These are phyloP conservation scores for Pestalotiopsis sp. DNA, from an alignment of 2,329 filamentous ascomycete species.

Conservation along the genomic window DNA sequence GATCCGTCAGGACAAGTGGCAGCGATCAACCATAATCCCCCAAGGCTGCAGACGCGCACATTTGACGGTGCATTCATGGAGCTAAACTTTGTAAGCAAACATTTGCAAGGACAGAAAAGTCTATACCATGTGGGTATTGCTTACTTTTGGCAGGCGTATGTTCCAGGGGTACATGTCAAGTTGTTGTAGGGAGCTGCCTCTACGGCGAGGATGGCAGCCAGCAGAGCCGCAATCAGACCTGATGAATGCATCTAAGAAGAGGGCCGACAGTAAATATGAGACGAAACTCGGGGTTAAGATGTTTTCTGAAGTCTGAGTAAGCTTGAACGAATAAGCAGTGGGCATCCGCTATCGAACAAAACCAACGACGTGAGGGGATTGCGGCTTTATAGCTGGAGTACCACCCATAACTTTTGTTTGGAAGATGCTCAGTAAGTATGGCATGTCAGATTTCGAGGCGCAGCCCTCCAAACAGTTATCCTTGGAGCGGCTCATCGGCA, in stretches of 20 bases:
- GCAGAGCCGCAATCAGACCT: background rate
- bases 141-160: slow-evolving; percentile 12
- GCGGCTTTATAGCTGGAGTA: no score
- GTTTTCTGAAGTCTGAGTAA: no score
- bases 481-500: background rate
- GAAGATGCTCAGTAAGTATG: no score
- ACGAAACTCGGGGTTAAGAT: background rate
- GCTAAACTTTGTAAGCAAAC: background rate
- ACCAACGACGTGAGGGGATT: no score
- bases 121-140: background rate
- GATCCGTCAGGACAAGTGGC: slow-evolving; percentile 15
- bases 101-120: background rate
- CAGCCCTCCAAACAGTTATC: background rate
- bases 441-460: background rate
- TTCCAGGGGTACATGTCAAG: background rate
- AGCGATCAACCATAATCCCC: slow-evolving; percentile 16
- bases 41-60: slow-evolving; percentile 17
- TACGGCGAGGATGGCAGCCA: background rate
- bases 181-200: background rate
- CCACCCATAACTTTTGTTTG: no score
- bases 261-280: background rate
- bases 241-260: background rate
- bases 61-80: slow-evolving; percentile 14
- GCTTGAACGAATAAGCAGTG: no score
- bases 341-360: no score